phyloP scores from a whole-genome alignment of 1,139 yeast genomes.

The Saccharomycopsis crataegensis region DNA sequence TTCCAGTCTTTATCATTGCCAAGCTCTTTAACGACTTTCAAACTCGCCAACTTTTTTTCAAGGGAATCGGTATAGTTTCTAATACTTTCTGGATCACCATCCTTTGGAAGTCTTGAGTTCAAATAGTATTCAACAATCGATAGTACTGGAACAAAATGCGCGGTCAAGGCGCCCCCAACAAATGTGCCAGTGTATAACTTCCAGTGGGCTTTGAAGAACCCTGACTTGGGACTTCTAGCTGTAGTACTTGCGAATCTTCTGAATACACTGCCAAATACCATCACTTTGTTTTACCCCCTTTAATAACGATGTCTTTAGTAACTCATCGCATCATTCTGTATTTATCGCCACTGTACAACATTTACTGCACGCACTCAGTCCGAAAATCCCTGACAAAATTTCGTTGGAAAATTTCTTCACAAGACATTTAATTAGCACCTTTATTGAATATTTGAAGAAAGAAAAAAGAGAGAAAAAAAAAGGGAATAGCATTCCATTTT shows the following conservation, averaged over 20 bases:
- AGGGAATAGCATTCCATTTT: not conserved
- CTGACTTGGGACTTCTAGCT: not conserved
- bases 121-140: slow-evolving; percentile 22
- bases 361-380: no score
- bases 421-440: not conserved
- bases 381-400: no score
- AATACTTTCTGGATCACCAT: slow-evolving; percentile 25
- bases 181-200: slow-evolving; percentile 19
- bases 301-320: no score
- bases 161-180: slow-evolving; percentile 24
- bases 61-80: slow-evolving; percentile 30
- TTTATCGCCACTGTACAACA: no score
- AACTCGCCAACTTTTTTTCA: slow-evolving; percentile 40
- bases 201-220: slow-evolving; percentile 4
- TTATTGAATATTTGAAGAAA: not conserved
- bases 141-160: slow-evolving; percentile 24
- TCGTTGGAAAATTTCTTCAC: no score
- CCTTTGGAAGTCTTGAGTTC: slow-evolving; percentile 22
- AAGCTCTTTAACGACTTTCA: slow-evolving; percentile 47
- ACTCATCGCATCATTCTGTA: no score
- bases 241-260: not conserved
- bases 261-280: not conserved
- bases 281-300: no score
- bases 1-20: slow-evolving; percentile 34
- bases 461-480: not conserved